Base-by-base conservation (phyloP, 2,329 filamentous ascomycete genomes). In the Aurifilum marmelostoma region DNA sequence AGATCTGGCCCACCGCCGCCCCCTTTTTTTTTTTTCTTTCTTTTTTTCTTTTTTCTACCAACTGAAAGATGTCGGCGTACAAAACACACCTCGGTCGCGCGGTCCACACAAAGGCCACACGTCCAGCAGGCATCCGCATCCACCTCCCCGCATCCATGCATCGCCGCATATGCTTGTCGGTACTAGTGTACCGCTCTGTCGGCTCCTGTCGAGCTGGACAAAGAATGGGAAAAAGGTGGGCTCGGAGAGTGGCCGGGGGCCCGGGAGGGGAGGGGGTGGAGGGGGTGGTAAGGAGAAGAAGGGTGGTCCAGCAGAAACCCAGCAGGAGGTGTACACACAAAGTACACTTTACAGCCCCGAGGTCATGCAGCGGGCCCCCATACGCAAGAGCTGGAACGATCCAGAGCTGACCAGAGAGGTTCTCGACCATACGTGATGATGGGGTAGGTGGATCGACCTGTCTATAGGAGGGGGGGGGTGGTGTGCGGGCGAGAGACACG, bases 131-230 rank as follows among this genome's bases (percentile, higher is more conserved):
- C 59, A 62, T 67, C 32, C 29, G 47, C 59, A 63, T 67, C 58
- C 41, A 27, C 43, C 47, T 63, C 58, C 41, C 65, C 65, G 59
- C 58, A 63, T 16, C 24, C n/a, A 34, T 56, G 58, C 43, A 67
- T 56, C 29, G 62, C 63, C 37, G 64, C 64, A 39, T n/a, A 56
- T 67, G 39, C 43, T 37, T 34, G 56, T 29, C 27, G 50, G 43
- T n/a, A 14, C 60, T 58, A 59, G 63, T 39, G 59, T 58, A 66
- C 63, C 50, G 67, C 47, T 14, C 63, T 64, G 67, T 65, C 67
- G 37, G 59, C 34, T 8, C 14, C 61, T 54, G 56, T 52, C 32
- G 29, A 37, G 43, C 43, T n/a, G 43, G 56, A 34, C 4, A 34
- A 8, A 34, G 34, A 8, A 34, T 34, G 34, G 8, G 16, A 16